Conservation (phyloP, 1,284 basidiomycete genomes). For the Fomitiporia mediterranea region DNA sequence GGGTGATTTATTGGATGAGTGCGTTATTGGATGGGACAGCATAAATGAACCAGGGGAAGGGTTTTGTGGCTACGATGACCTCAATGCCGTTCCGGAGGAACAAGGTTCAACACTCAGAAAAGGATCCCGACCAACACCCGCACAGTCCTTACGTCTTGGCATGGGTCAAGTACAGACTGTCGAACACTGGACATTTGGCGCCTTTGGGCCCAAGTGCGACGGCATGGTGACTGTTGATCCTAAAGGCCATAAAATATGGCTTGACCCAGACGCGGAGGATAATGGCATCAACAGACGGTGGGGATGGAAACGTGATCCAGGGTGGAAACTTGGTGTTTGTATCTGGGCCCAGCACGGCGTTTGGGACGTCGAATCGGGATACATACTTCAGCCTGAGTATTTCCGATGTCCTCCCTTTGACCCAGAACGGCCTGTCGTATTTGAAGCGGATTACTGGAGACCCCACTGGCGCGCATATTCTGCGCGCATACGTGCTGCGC, state of each 20-base stretch:
- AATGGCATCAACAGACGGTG: constrained; percentile 38
- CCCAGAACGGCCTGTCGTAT: constrained; percentile 47
- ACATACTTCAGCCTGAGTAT: constrained; percentile 74
- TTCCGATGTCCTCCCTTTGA: constrained; percentile 51
- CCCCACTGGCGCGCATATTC: constrained; percentile 71
- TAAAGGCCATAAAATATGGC: constrained; percentile 72
- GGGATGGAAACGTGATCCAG: constrained; percentile 75
- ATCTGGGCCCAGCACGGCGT: constrained; percentile 93
- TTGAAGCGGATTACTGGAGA: constrained; percentile 81
- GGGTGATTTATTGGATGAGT: constrained; percentile 76
- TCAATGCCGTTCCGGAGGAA: constrained; percentile 59
- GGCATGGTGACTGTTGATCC: constrained; percentile 83
- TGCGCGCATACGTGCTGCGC: constrained; percentile 60
- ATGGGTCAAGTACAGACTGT: constrained; percentile 84
- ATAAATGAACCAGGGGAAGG: constrained; percentile 95
- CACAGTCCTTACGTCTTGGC: constrained; percentile 81
- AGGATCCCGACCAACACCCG: constrained; percentile 82
- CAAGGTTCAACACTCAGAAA: constrained; percentile 77
- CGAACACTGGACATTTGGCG: constrained; percentile 81
- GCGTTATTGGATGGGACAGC: constrained; percentile 95
- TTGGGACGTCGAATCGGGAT: constrained; percentile 76
- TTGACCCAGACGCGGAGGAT: constrained; percentile 42
- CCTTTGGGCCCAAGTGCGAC: constrained; percentile 72
- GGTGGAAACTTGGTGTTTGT: constrained; percentile 84
- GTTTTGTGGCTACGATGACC: constrained; percentile 70